These are phyloP conservation scores for Gracilaria domingensis DNA, from an alignment of 23 red algal genomes.

Conservation along the genomic window DNA sequence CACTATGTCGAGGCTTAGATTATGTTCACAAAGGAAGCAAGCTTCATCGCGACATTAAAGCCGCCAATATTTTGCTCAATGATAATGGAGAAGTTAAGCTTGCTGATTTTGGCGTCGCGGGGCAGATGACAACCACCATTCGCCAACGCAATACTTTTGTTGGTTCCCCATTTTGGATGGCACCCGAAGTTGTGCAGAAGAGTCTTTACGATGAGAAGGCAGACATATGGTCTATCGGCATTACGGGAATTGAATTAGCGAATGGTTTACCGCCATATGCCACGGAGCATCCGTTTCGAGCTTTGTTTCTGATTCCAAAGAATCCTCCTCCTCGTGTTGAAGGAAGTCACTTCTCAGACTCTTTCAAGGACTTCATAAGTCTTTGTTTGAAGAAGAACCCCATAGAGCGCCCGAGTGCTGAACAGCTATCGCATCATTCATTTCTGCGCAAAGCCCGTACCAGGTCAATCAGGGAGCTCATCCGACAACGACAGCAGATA, in stretches of 20 bases:
- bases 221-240: conserved; percentile 99
- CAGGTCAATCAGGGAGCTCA: conserved; percentile 50
- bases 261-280: conserved; percentile 88
- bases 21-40: conserved; percentile 90
- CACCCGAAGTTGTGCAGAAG: conserved; percentile 97
- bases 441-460: conserved; percentile 75
- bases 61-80: conserved; percentile 92
- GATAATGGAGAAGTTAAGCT: conserved; percentile 94
- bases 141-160: conserved; percentile 97
- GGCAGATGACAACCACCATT: conserved; percentile 87
- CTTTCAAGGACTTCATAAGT: conserved; percentile 79
- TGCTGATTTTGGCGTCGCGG: conserved; percentile 99
- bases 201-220: conserved; percentile 96
- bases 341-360: conserved; percentile 61
- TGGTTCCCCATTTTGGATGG: conserved; percentile 98
- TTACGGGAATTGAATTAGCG: conserved; percentile 89
- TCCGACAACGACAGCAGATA: conserved; percentile 43
- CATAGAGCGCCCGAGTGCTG: conserved; percentile 64
- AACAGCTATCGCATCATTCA: conserved; percentile 67
- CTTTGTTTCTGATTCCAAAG: conserved; percentile 94
- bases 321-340: conserved; percentile 88
- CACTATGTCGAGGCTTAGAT: conserved; percentile 76
- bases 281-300: conserved; percentile 90
- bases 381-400: conserved; percentile 85
- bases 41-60: conserved; percentile 98